Evolutionary conservation across 2,329 filamentous ascomycete species (phyloP), one percentile per base, ranked within the genome.

Genomic region (Apiospora aurea): DNA sequence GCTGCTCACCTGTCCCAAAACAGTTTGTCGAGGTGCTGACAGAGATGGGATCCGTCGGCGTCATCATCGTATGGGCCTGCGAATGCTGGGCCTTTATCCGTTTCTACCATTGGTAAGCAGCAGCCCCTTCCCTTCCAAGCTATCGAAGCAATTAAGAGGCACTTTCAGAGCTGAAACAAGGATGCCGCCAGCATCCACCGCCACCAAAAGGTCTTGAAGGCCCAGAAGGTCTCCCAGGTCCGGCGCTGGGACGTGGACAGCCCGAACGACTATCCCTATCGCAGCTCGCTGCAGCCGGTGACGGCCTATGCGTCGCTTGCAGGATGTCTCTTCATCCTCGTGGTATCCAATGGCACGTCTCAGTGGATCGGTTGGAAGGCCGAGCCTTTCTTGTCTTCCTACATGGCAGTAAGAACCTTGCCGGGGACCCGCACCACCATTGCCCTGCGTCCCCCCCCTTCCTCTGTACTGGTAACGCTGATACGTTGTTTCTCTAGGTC

Each of bases 31-130:
- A 83, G 69, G 77, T 83, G 1, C 75, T 85, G 1, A 75, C 79
- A 1, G 77, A 81, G 38, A 82, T 85, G 78, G 80, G 78, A 2
- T 81, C 82, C 11, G 79, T 81, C 5, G 79, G 76, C 2, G 78
- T 80, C 21, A 74, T 82, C 10, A 78, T 85, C 21, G 81, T 84
- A 4, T 85, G 83, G 83, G 78, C 80, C 0, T 84, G 80, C 69
- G 79, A 84, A 70, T 84, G 82, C 69, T 76, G 80, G 74, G 83
- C 83, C 0, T 85, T 82, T 53, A 81, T 85, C 38, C 74, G 78
- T 5, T 84, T 80, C 70, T 83, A 82, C 57, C 75, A 81, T 46
- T 83, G 80, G 79, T 79, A 71, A 74, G 78, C 70, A 64, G 21
- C 18, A 41, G 21, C 34, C 21, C 8, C 7, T 10, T n/a, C 2